phyloP scores from a whole-genome alignment of 2,329 filamentous ascomycete genomes.

The Lecanosticta acicola region DNA sequence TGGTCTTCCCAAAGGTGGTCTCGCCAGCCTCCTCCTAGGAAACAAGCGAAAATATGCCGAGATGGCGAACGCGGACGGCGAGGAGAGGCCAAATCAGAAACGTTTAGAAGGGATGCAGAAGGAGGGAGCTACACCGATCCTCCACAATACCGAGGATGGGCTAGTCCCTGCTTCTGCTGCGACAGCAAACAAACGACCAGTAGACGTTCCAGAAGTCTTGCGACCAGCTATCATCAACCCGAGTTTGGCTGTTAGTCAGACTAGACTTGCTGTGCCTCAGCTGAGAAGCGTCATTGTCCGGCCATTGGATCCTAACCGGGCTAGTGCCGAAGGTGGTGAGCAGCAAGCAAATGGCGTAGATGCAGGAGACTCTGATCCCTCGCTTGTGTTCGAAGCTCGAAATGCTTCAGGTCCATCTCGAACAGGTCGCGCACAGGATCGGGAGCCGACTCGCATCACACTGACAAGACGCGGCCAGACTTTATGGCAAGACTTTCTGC shows the following conservation, averaged over 20 bases:
- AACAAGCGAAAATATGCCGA: constrained; percentile 82
- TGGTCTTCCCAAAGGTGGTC: constrained; percentile 80
- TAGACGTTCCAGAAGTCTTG: constrained; percentile 68
- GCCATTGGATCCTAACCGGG: constrained; percentile 63
- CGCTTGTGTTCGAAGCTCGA: constrained; percentile 75
- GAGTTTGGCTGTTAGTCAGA: constrained; percentile 71
- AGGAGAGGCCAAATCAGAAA: constrained; percentile 60
- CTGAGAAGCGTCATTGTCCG: constrained; percentile 76
- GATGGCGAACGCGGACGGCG: constrained; percentile 69
- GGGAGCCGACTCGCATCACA: constrained; percentile 78
- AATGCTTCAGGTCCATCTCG: constrained; percentile 64
- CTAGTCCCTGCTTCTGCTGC: constrained; percentile 67
- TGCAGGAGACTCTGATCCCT: constrained; percentile 54
- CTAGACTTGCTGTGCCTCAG: constrained; percentile 81
- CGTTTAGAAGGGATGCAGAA: constrained; percentile 55
- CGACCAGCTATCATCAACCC: constrained; percentile 83
- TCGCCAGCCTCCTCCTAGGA: constrained; percentile 78
- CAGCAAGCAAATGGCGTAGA: constrained; percentile 40
- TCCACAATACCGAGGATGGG: constrained; percentile 71
- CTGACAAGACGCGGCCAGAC: constrained; percentile 73
- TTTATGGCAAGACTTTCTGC: constrained; percentile 91
- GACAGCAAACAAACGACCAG: constrained; percentile 40
- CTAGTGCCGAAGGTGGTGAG: constrained; percentile 37
- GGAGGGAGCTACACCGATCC: constrained; percentile 63
- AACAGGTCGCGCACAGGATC: constrained; percentile 55